phyloP scores from a whole-genome alignment of 2,329 filamentous ascomycete genomes.

The Penicillium sp. region DNA sequence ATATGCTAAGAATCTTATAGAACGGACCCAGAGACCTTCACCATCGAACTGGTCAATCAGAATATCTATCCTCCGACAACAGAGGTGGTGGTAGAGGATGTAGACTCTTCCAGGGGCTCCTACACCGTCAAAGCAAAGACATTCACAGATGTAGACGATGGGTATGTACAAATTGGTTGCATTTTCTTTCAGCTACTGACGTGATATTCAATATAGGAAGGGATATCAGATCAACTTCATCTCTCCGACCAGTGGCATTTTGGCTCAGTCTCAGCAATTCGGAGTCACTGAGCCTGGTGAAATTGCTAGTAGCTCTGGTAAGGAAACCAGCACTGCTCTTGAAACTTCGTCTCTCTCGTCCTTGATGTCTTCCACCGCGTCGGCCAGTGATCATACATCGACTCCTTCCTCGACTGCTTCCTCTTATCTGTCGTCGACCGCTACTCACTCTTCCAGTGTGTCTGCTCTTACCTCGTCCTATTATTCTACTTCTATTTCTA shows the following conservation, averaged over 20 bases:
- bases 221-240: slow-evolving; percentile 46
- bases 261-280: slow-evolving; percentile 43
- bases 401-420: slow-evolving; percentile 16
- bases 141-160: slow-evolving; percentile 19
- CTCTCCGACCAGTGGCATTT: slow-evolving; percentile 39
- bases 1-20: slow-evolving; percentile 19
- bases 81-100: slow-evolving; percentile 33
- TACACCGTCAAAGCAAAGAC: slow-evolving; percentile 37
- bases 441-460: slow-evolving; percentile 10
- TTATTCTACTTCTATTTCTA: slow-evolving; percentile 17
- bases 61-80: slow-evolving; percentile 34
- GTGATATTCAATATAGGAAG: slow-evolving; percentile 17
- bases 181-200: background rate
- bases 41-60: slow-evolving; percentile 45
- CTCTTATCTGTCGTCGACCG: slow-evolving; percentile 19
- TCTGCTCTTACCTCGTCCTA: slow-evolving; percentile 11
- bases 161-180: slow-evolving; percentile 17
- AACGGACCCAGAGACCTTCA: slow-evolving; percentile 42
- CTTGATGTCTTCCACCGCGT: slow-evolving; percentile 19
- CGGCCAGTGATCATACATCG: slow-evolving; percentile 14
- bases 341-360: slow-evolving; percentile 23
- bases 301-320: slow-evolving; percentile 24
- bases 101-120: slow-evolving; percentile 36
- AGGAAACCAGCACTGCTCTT: slow-evolving; percentile 26
- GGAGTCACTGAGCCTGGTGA: slow-evolving; percentile 24